These are phyloP conservation scores for Quercus lobata DNA, from an alignment of 331 rosid species.

Conservation along the genomic window DNA sequence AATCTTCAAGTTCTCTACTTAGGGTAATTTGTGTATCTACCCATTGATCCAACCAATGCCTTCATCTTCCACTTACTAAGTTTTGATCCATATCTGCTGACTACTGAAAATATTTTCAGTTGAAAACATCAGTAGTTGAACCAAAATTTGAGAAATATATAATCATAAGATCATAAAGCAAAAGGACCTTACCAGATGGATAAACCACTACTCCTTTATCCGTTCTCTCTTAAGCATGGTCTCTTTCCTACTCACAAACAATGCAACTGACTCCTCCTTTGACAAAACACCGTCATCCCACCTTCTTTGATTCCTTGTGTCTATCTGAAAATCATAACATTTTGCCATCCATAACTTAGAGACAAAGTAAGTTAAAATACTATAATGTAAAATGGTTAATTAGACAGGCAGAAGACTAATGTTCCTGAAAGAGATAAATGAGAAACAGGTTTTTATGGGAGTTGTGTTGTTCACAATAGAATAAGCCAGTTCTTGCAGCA, in stretches of 20 bases:
- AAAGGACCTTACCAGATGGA: constrained; percentile 53
- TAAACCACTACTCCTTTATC: constrained; percentile 50
- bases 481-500: no score
- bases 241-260: constrained; percentile 56
- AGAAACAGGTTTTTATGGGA: no score
- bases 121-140: constrained; percentile 5
- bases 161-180: neutral
- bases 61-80: constrained; percentile 70
- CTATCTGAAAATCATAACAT: constrained; percentile 48
- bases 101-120: constrained; percentile 33
- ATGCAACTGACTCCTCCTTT: constrained; percentile 53
- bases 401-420: neutral
- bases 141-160: neutral
- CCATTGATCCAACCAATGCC: constrained; percentile 87
- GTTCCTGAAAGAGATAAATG: no score
- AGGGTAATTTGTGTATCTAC: constrained; percentile 73
- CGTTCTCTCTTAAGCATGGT: constrained; percentile 50
- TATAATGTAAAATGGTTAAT: neutral
- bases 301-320: constrained; percentile 45
- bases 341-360: neutral
- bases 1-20: constrained; percentile 85
- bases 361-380: neutral
- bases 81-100: constrained; percentile 75
- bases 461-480: no score
- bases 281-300: constrained; percentile 61